phyloP scores from a whole-genome alignment of 176 grass and related monocot genomes.

The Lolium rigidum region DNA sequence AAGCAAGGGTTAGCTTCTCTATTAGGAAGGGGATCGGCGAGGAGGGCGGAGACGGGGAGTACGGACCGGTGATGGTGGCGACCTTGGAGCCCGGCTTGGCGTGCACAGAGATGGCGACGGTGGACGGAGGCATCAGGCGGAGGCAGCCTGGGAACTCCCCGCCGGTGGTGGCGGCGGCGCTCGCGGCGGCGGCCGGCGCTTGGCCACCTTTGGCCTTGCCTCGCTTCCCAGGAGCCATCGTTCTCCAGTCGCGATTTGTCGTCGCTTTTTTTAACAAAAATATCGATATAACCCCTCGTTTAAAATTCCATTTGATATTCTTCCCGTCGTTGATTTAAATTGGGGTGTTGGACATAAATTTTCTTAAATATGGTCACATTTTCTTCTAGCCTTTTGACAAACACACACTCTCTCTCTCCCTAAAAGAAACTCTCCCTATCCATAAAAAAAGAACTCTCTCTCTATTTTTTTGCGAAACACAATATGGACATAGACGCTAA shows the following conservation, averaged over 20 bases:
- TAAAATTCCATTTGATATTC: no score
- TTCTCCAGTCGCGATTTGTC: neutral
- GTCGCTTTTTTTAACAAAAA: neutral
- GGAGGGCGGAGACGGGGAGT: neutral
- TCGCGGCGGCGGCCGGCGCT: neutral
- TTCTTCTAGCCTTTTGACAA: no score
- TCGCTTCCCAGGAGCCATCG: slow-evolving; percentile 87
- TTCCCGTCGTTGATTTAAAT: no score
- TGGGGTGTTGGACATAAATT: no score
- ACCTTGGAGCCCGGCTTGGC: slow-evolving; percentile 89
- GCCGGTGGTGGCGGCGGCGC: neutral
- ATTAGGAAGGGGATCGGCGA: neutral
- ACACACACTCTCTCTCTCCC: no score
- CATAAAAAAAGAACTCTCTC: no score
- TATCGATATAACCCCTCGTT: neutral
- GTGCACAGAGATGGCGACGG: slow-evolving; percentile 88
- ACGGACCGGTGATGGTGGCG: slow-evolving; percentile 83
- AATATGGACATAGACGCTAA: no score
- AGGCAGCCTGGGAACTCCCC: slow-evolving; percentile 71
- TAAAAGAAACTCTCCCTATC: no score
- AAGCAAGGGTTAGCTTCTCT: neutral
- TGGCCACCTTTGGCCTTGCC: slow-evolving; percentile 58
- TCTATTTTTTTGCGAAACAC: no score
- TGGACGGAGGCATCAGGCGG: slow-evolving; percentile 72
- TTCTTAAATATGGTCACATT: no score